phyloP scores from a whole-genome alignment of 2,329 filamentous ascomycete species.

The Cercospora zeina region DNA sequence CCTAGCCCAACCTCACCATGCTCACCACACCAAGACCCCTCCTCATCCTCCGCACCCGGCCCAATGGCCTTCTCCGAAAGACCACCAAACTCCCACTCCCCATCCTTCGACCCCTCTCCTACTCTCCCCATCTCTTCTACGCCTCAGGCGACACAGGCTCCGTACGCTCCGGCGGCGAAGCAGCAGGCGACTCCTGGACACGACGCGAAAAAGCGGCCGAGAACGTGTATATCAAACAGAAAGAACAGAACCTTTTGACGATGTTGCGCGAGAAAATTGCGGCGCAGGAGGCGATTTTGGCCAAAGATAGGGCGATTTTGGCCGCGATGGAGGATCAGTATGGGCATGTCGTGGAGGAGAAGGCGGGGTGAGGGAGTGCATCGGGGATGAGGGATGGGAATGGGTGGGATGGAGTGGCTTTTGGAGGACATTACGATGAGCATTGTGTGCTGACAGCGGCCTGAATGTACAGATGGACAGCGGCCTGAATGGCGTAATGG shows the following conservation, averaged over 20 bases:
- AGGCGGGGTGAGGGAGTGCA: neutral
- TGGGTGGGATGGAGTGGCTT: neutral
- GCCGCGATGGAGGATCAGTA: slow-evolving; percentile 20
- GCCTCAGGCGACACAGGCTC: slow-evolving; percentile 42
- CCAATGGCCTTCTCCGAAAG: neutral
- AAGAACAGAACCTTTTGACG: slow-evolving; percentile 77
- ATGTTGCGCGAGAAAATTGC: slow-evolving; percentile 65
- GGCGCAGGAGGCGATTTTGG: slow-evolving; percentile 62
- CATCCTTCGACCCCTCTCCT: neutral
- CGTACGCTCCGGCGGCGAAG: slow-evolving; percentile 34
- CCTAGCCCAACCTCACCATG: neutral
- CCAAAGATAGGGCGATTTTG: slow-evolving; percentile 22
- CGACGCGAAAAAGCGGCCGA: slow-evolving; percentile 81
- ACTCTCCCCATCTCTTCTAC: slow-evolving; percentile 4
- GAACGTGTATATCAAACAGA: slow-evolving; percentile 75
- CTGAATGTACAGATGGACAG: too few relatives aligned
- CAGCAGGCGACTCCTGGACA: slow-evolving; percentile 70
- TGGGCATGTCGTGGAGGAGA: neutral
- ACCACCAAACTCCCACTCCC: neutral
- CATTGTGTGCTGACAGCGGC: too few relatives aligned
- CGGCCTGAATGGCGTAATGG: too few relatives aligned
- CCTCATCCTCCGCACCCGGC: neutral
- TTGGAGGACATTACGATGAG: too few relatives aligned
- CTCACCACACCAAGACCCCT: neutral
- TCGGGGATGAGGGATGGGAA: neutral